Evolutionary conservation across 805 yeast species (phyloP), one percentile per base, ranked within the genome.

Genomic region (Lipomyces sp.): DNA sequence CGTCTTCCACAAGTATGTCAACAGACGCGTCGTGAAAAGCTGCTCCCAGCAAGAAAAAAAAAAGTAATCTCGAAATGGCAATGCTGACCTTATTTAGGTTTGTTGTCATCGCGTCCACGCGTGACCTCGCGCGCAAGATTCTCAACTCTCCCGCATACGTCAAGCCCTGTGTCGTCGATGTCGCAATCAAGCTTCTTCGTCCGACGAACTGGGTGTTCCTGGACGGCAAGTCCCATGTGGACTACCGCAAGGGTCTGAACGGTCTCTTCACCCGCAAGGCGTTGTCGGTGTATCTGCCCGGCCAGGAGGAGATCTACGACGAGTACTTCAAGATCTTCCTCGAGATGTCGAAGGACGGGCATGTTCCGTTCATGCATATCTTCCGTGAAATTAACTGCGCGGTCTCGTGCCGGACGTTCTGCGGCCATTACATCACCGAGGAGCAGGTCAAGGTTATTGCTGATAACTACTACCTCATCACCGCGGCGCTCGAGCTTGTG

Each of bases 91-190:
- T 28, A 24, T 37, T 8, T 29, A 53, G 58, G 45, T 91, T 91
- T 65, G 98, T 93, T 37, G 95, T 93, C 44, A 87, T 91, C 69
- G 96, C 96, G 6, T 82, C 93, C 11, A 76, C 83, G 24, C 82
- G 96, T 65, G 96, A 89, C 61, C 74, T 90, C 55, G 85, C 96
- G 28, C 81, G 97, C 68, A 90, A 90, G 64, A 81, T 89, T 54
- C 76, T 91, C 63, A 83, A 80, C 65, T 81, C 95, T 18, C 95
- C 96, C 35, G 77, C 80, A 42, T 93, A 77, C 65, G 97, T 89
- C 55, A 89, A 89, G 70, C 98, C 98, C 4, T 93, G 98, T 73
- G 96, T 93, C 54, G 98, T 93, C 58, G 98, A 93, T 67, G 98
- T 89, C 47, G 98, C 98, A 19, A 77, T 83, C 57, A 93, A 93